Conservation (phyloP, 768 basidiomycete species). For the Panus rudis region DNA sequence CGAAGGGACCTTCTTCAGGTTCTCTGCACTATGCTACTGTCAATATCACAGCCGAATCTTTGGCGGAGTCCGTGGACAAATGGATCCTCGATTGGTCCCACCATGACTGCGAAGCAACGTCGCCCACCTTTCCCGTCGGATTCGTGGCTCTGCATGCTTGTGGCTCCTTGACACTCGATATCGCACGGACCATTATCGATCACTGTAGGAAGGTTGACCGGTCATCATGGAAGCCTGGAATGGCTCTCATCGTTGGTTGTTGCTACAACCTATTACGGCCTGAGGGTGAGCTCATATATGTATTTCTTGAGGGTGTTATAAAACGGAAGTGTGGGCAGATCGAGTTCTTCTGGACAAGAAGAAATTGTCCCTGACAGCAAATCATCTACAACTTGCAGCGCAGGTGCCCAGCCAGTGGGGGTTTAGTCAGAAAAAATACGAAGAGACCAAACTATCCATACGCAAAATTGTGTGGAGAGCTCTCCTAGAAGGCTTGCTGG, state of each 20-base stretch:
- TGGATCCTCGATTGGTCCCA: slow-evolving; percentile 53
- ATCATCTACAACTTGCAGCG: slow-evolving; percentile 63
- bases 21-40: slow-evolving; percentile 51
- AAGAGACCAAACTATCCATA: slow-evolving; percentile 42
- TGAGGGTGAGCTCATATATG: slow-evolving; percentile 31
- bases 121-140: slow-evolving; percentile 36
- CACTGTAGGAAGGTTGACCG: not conserved
- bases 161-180: slow-evolving; percentile 63
- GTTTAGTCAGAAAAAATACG: slow-evolving; percentile 24
- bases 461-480: slow-evolving; percentile 72
- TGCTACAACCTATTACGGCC: slow-evolving; percentile 69
- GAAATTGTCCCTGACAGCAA: slow-evolving; percentile 33
- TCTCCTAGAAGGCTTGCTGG: slow-evolving; percentile 36
- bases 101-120: not conserved
- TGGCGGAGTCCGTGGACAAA: slow-evolving; percentile 39
- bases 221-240: slow-evolving; percentile 41
- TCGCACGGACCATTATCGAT: slow-evolving; percentile 42
- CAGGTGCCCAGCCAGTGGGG: slow-evolving; percentile 65
- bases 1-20: slow-evolving; percentile 15
- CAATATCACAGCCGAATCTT: slow-evolving; percentile 41
- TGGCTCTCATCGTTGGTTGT: slow-evolving; percentile 62
- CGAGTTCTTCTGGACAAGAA: slow-evolving; percentile 46
- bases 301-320: not conserved
- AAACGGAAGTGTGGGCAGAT: not conserved
- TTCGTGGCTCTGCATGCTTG: slow-evolving; percentile 72